Evolutionary conservation across 257 asterid genomes (phyloP), one percentile per base, ranked within the genome.

Genomic region (Coffea eugenioides): DNA sequence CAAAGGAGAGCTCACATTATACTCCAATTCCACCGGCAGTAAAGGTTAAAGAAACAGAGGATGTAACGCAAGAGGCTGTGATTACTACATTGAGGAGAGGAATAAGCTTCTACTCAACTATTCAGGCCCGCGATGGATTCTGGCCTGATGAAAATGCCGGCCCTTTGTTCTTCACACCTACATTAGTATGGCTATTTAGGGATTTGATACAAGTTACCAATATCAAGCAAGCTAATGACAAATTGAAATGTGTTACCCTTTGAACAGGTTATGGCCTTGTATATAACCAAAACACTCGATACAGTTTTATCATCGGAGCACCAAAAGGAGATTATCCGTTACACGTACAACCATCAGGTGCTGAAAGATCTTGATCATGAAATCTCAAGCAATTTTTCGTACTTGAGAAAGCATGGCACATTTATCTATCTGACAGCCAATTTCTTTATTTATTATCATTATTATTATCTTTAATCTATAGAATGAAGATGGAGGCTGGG

Each of bases 401-500:
- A 14, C 43, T 27, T 13, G 7, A 31, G 4, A 27, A 67, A 14
- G n/a, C 68, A 62, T 5, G 68, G 27, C n/a, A 23, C 14, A 64
- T 10, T 31, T 6, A 21, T 25, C n/a, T 31, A 25, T 31, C 15
- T 13, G 48, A 10, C 4, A 34, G 73, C 36, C 14, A 68, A 16
- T 68, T 36, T 54, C 7, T 14, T 39, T 39, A 4, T 39, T 39
- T 39, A 39, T 39, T 39, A 31, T 39, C 43, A 2, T 39, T 39
- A 39, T 39, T 39, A 31, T 39, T 2, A 39, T 39, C 5, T 39
- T 39, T 39, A 39, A 39, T 39, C 43, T 54, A 39, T 71, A 89
- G 92, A 89, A 85, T 62, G 83, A 85, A 75, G 92, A 89, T 74
- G 92, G 92, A 2, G 91, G 91, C 6, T 87, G 92, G 92, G 92